A percentile compares a stretch with the other conserved stretches of the same genome.
Evolutionary conservation across 2,329 filamentous ascomycete genomes (phyloP).

Genomic region (Cladophialophora immunda): DNA sequence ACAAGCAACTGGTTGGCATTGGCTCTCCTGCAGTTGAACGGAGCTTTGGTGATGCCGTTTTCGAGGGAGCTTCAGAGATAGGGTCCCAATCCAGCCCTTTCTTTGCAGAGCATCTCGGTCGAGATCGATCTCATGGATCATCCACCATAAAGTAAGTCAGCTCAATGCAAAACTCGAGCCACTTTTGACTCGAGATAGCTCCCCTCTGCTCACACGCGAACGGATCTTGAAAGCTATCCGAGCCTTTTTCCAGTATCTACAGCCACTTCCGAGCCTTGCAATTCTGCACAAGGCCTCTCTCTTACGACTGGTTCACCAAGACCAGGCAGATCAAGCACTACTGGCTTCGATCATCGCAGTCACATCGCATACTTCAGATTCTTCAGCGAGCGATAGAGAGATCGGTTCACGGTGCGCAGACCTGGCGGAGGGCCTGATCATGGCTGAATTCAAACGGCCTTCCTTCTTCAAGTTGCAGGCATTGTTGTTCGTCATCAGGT

Average conservation of each 20-base stretch:
- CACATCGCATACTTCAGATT: conserved; percentile 2
- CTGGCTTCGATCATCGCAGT: conserved; percentile 20
- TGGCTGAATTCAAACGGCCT: conserved; percentile 21
- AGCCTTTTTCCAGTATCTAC: conserved; percentile 43
- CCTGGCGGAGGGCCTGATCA: conserved; percentile 16
- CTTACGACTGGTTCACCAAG: conserved; percentile 33
- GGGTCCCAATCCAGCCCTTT: no score
- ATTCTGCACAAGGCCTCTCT: conserved; percentile 44
- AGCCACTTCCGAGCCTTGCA: conserved; percentile 41
- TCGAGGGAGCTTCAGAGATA: no score
- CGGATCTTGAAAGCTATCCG: conserved; percentile 30
- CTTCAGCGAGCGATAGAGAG: conserved; percentile 6
- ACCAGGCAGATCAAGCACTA: conserved; percentile 11
- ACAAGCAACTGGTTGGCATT: no score
- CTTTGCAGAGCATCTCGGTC: no score
- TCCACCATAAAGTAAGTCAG: no score
- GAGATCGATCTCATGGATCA: no score
- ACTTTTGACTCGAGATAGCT: not conserved
- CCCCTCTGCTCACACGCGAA: not conserved
- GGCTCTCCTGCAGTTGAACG: no score
- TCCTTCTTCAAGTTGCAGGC: conserved; percentile 29
- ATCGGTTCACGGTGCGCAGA: conserved; percentile 11
- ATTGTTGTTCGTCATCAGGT: conserved; percentile 23
- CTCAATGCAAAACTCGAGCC: no score
- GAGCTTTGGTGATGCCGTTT: no score